phyloP scores from a whole-genome alignment of 1,139 yeast species.

The Candida freyschussii region DNA sequence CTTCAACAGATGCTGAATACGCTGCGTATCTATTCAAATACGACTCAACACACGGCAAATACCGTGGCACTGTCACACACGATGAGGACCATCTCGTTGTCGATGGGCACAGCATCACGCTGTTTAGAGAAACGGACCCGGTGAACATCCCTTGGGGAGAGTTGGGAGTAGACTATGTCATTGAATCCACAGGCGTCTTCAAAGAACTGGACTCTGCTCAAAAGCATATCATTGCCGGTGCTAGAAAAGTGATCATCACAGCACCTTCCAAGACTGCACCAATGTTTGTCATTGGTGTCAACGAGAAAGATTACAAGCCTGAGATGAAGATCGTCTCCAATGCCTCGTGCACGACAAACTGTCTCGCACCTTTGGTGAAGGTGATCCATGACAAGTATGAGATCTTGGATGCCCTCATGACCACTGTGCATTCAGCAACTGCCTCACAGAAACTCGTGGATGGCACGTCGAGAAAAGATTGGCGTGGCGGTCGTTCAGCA shows the following conservation, averaged over 20 bases:
- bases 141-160: constrained; percentile 80
- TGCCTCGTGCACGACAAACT: constrained; percentile 88
- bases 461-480: constrained; percentile 92
- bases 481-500: constrained; percentile 96
- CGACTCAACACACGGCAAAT: constrained; percentile 82
- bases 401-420: constrained; percentile 83
- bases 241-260: constrained; percentile 82
- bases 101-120: constrained; percentile 64
- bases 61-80: constrained; percentile 61
- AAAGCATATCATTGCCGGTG: constrained; percentile 84
- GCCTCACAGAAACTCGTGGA: constrained; percentile 90
- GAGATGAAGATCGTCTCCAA: constrained; percentile 73
- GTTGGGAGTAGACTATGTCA: constrained; percentile 68
- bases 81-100: constrained; percentile 60
- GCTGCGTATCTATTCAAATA: constrained; percentile 88
- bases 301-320: constrained; percentile 65
- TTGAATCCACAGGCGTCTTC: constrained; percentile 88
- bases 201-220: constrained; percentile 73
- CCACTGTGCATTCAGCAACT: constrained; percentile 86
- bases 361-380: constrained; percentile 88
- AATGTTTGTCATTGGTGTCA: constrained; percentile 87
- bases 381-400: constrained; percentile 75
- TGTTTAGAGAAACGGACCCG: constrained; percentile 80
- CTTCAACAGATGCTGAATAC: constrained; percentile 76
- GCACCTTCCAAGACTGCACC: constrained; percentile 88